phyloP scores from a whole-genome alignment of 805 yeast genomes.

The Pichia phayaonensis region DNA sequence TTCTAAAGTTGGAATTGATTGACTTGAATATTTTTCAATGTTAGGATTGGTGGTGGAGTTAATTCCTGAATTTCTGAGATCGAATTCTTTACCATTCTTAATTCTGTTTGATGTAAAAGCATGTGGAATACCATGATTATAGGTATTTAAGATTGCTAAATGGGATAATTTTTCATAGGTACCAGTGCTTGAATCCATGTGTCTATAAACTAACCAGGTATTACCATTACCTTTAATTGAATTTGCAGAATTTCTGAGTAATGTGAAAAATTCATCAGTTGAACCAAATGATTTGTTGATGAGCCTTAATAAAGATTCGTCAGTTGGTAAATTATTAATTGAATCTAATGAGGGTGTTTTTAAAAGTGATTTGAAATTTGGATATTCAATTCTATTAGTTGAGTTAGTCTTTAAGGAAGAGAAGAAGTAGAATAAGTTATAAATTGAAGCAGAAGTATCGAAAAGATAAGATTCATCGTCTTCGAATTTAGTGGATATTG shows the following conservation, averaged over 20 bases:
- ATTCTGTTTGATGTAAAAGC: conserved; percentile 48
- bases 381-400: conserved; percentile 15
- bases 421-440: conserved; percentile 41
- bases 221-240: conserved; percentile 83
- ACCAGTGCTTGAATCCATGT: conserved; percentile 14
- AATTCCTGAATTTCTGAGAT: not conserved
- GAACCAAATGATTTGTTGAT: conserved; percentile 66
- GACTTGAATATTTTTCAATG: conserved; percentile 10
- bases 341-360: conserved; percentile 23
- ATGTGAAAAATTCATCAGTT: conserved; percentile 62
- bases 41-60: conserved; percentile 4
- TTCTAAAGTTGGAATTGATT: conserved; percentile 27
- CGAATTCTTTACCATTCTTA: conserved; percentile 11
- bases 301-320: conserved; percentile 34
- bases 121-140: conserved; percentile 82
- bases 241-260: conserved; percentile 59
- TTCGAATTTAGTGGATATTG: conserved; percentile 30
- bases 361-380: conserved; percentile 26
- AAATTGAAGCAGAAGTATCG: conserved; percentile 38
- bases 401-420: conserved; percentile 33
- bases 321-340: conserved; percentile 20
- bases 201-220: conserved; percentile 77
- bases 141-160: conserved; percentile 71
- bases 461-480: conserved; percentile 32
- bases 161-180: conserved; percentile 29